Percentiles rank a stretch among this genome's conserved stretches.
Evolutionary conservation across 1,139 yeast genomes (phyloP).

Genomic region (Ashbya aceris): DNA sequence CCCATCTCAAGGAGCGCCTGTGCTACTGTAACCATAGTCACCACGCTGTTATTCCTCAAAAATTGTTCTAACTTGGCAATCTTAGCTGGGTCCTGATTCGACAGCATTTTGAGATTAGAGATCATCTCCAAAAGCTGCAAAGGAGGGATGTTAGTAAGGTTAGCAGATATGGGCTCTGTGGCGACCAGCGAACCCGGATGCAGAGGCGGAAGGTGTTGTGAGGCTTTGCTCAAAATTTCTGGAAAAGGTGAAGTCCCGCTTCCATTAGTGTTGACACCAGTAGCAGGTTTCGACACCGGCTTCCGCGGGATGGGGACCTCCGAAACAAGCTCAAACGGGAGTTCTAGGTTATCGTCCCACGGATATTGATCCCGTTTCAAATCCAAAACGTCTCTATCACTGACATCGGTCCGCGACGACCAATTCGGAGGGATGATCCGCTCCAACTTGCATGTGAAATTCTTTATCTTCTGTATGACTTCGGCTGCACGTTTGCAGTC

Average conservation of each 20-base stretch:
- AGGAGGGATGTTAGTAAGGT: constrained; percentile 56
- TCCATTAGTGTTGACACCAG: constrained; percentile 5
- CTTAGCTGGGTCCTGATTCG: constrained; percentile 41
- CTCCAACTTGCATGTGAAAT: constrained; percentile 22
- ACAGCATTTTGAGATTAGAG: constrained; percentile 48
- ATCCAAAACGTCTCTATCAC: constrained; percentile 14
- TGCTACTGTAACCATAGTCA: constrained; percentile 53
- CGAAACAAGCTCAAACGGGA: constrained; percentile 29
- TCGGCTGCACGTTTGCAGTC: constrained; percentile 24
- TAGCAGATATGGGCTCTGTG: constrained; percentile 36
- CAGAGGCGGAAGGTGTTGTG: constrained; percentile 43
- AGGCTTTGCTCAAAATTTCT: constrained; percentile 39
- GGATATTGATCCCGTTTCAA: constrained; percentile 27
- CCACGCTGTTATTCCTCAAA: constrained; percentile 46
- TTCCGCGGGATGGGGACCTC: constrained; percentile 28
- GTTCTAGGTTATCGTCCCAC: constrained; percentile 23
- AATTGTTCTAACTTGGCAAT: constrained; percentile 37
- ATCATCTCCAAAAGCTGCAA: constrained; percentile 58
- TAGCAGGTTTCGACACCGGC: constrained; percentile 14
- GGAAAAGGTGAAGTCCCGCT: constrained; percentile 31
- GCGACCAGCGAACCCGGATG: constrained; percentile 36
- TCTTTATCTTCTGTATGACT: constrained; percentile 17
- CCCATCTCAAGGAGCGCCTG: constrained; percentile 76
- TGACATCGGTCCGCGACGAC: constrained; percentile 10
- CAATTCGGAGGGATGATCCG: constrained; percentile 22